Evolutionary conservation across 345 rosid species (phyloP).

Genomic region (Pistacia integerrima): DNA sequence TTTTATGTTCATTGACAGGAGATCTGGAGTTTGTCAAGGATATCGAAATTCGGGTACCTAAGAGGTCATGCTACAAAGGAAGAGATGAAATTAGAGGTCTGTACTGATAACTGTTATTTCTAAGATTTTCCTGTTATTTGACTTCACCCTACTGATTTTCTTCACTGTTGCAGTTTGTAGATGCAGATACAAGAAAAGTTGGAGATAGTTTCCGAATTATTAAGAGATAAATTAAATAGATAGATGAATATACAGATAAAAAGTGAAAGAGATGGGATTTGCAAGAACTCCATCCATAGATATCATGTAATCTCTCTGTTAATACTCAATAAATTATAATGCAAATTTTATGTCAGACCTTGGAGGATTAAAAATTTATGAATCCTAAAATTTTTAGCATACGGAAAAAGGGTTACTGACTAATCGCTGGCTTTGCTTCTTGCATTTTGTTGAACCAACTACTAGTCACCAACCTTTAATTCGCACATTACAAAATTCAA

Average conservation of each 20-base stretch:
- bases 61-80: constrained; percentile 49
- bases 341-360: too few species aligned
- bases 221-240: constrained; percentile 19
- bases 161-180: constrained; percentile 48
- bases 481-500: too few species aligned
- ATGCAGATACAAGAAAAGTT: constrained; percentile 33
- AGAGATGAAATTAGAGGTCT: constrained; percentile 52
- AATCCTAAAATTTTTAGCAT: too few species aligned
- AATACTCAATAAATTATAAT: too few species aligned
- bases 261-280: background rate
- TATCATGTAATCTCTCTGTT: background rate
- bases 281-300: background rate
- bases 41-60: constrained; percentile 47
- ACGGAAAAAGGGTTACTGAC: too few species aligned
- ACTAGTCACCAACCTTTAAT: too few species aligned
- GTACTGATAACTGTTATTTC: background rate
- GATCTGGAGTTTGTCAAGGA: constrained; percentile 57
- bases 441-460: too few species aligned
- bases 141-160: background rate
- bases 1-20: background rate
- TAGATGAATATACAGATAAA: constrained; percentile 25
- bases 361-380: too few species aligned
- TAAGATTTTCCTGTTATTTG: too few species aligned
- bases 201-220: constrained; percentile 55
- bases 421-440: too few species aligned